Evolutionary conservation across 352 stramenopile genomes (phyloP), one percentile per base, ranked within the genome.

Genomic region (Phytophthora foliorum): DNA sequence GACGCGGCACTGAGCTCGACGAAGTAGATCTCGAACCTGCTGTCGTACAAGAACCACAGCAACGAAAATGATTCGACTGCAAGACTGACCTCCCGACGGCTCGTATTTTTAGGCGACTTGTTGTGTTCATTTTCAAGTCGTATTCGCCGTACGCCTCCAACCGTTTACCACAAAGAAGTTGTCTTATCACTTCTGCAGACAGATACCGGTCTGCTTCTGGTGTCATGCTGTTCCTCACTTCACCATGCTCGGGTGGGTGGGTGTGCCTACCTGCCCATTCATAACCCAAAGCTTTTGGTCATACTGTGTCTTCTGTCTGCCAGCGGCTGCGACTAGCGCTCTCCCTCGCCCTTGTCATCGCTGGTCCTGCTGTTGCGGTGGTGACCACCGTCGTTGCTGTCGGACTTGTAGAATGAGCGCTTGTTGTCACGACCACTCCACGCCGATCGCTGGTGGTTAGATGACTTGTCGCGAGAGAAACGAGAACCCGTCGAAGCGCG

Each of bases 381-480:
- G 42, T 78, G 60, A 9, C 67, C 41, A 11, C 72, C 56, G 8
- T 84, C 68, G 58, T 59, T 75, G 58, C 80, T 75, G 22, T 86
- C 73, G 45, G 76, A 77, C 68, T 87, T 88, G 63, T 46, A 78
- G 41, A 80, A 81, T 34, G 79, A 76, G 17, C 84, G 82, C 73
- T 90, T 89, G 65, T 44, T 85, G 31, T 90, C 78, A 57, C 85
- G 83, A 19, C 76, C 72, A 19, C 72, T 72, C 85, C 85, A 92
- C 22, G 76, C 74, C 21, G 78, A 81, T 62, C 85, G 78, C 36
- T 83, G 75, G 42, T 84, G 67, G 2, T 32, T 57, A 39, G 71
- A 57, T 19, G 69, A 67, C 63, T 86, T 84, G 56, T 88, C 81
- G 22, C 81, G 81, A n/a, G 79, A 75, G 63, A 84, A 87, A 57